A percentile compares a stretch with the other conserved stretches of the same genome.
These are phyloP conservation scores for Trypanosoma caninum DNA, from an alignment of 208 protist species.

Conservation along the genomic window DNA sequence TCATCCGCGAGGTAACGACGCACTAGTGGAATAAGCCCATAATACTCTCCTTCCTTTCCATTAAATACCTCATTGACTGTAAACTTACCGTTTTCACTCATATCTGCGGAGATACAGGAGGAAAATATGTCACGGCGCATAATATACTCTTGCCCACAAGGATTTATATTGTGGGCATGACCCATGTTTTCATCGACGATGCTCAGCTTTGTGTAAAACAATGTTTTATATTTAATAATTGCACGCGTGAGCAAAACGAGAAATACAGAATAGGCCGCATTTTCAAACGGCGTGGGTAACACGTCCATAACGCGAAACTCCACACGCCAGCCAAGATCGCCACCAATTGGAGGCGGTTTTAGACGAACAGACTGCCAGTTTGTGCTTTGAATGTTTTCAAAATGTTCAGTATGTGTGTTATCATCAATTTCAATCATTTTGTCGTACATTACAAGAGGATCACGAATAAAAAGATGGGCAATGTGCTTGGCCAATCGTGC, in stretches of 20 bases:
- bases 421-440: conserved; percentile 95
- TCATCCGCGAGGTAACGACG: conserved; percentile 83
- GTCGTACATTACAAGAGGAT: conserved; percentile 97
- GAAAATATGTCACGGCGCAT: conserved; percentile 93
- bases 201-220: conserved; percentile 97
- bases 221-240: conserved; percentile 94
- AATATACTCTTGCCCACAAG: conserved; percentile 89
- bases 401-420: conserved; percentile 93
- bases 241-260: conserved; percentile 93
- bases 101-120: conserved; percentile 32
- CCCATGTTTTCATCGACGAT: conserved; percentile 97
- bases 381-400: conserved; percentile 98
- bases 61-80: conserved; percentile 96
- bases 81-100: conserved; percentile 75
- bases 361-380: conserved; percentile 98
- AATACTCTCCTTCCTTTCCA: conserved; percentile 82
- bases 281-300: conserved; percentile 98
- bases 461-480: conserved; percentile 98
- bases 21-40: conserved; percentile 93
- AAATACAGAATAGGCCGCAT: conserved; percentile 97
- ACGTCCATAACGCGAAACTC: conserved; percentile 97
- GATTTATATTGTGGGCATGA: conserved; percentile 89
- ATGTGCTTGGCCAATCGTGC: conserved; percentile 93
- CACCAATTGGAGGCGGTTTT: conserved; percentile 86
- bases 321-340: conserved; percentile 94